Evolutionary conservation across 495 filamentous ascomycete species (phyloP).

Genomic region (Talaromyces liani): DNA sequence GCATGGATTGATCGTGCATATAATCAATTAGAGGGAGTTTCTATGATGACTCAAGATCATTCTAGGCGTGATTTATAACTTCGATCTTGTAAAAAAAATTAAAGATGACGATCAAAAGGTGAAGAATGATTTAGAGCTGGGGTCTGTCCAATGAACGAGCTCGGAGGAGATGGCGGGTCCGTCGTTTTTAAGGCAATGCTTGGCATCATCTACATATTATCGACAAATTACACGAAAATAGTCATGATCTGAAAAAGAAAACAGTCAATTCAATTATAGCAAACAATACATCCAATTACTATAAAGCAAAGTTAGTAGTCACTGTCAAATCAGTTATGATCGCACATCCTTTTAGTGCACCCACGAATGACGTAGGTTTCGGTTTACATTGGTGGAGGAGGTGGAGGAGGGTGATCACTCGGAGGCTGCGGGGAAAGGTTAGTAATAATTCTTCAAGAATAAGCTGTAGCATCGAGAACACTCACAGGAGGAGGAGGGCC

Average conservation of each 20-base stretch:
- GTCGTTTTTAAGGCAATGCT: not conserved
- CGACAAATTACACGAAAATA: not conserved
- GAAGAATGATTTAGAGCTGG: not conserved
- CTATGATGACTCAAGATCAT: not conserved
- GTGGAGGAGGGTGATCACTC: conserved; percentile 65
- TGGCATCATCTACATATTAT: not conserved
- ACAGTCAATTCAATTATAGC: not conserved
- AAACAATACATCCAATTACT: not conserved
- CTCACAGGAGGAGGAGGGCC: conserved; percentile 60
- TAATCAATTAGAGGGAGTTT: not conserved
- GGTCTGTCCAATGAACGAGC: not conserved
- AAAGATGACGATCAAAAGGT: not conserved
- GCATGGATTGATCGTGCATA: not conserved
- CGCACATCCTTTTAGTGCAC: not conserved
- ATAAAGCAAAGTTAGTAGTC: conserved; percentile 8
- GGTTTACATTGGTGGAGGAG: conserved; percentile 49
- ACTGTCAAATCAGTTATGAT: not conserved
- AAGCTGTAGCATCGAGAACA: conserved; percentile 4
- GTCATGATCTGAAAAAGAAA: not conserved
- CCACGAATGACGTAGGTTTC: not conserved
- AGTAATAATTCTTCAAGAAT: conserved; percentile 10
- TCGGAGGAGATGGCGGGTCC: not conserved
- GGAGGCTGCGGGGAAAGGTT: conserved; percentile 39
- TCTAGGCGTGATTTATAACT: not conserved
- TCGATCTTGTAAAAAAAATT: not conserved